phyloP scores from a whole-genome alignment of 2,329 filamentous ascomycete species.

The Fusarium humuli region DNA sequence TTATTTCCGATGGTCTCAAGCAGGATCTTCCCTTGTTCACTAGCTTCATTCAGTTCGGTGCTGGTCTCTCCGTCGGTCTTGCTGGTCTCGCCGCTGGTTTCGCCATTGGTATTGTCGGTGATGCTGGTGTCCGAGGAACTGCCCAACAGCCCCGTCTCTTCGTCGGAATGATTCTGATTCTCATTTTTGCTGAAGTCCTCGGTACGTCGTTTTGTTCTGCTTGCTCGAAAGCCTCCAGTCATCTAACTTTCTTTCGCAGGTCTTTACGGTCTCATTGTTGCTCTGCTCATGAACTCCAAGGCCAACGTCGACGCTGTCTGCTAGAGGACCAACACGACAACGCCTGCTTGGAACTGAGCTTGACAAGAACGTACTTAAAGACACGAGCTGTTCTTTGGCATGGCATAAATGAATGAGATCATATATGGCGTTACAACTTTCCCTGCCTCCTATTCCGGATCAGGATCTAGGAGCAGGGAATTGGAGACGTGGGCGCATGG shows the following conservation, averaged over 20 bases:
- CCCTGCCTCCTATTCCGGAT: constrained; percentile 23
- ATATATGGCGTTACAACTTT: constrained; percentile 43
- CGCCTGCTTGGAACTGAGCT: constrained; percentile 44
- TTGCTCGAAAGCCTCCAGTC: neutral
- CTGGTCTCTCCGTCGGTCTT: constrained; percentile 83
- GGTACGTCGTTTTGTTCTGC: constrained; percentile 70
- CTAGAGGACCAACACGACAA: constrained; percentile 25
- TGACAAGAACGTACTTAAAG: constrained; percentile 53
- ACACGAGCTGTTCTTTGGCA: constrained; percentile 42
- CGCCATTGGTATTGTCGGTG: constrained; percentile 88
- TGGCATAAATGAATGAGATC: constrained; percentile 41
- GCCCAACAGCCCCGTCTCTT: constrained; percentile 88
- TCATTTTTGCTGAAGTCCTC: constrained; percentile 99
- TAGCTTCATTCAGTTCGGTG: constrained; percentile 87
- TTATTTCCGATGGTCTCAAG: constrained; percentile 83
- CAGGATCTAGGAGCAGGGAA: constrained; percentile 28
- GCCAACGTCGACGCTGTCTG: constrained; percentile 73
- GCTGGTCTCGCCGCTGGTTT: constrained; percentile 87
- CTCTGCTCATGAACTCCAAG: constrained; percentile 99
- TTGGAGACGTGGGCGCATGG: constrained; percentile 43
- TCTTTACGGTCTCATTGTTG: constrained; percentile 99
- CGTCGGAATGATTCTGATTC: constrained; percentile 98
- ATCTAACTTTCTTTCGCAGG: constrained; percentile 62
- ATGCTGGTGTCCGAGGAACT: constrained; percentile 88
- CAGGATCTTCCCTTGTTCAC: constrained; percentile 82